Evolutionary conservation across 1,139 yeast species (phyloP), one percentile per base, ranked within the genome.

Genomic region (Lodderomyces orthopsilosis): DNA sequence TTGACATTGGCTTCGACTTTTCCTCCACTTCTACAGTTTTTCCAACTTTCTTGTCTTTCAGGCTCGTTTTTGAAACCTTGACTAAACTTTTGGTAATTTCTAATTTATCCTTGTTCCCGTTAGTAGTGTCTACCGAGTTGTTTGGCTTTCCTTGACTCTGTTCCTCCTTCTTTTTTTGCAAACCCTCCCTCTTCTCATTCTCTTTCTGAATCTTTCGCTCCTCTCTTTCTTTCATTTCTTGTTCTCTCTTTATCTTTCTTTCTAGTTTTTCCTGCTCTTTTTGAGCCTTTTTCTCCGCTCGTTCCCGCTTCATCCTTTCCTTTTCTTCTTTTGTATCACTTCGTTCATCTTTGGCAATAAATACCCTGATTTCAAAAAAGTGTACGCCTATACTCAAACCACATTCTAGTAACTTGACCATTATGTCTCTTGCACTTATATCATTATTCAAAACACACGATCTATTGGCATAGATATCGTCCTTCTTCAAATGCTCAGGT

Each of bases 331-430:
- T 44, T 8, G 42, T 38, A 28, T 46, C 75, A 0, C 74, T 63
- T 26, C 79, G 51, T 17, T 83, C 95, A 54, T 89, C 95, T 54
- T 88, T 87, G 41, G 90, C 80, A 21, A 90, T 83, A 61, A 87
- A 93, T 37, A 93, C 62, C 48, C 95, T 70, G 6, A 85, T 76
- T 36, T 84, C 90, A 60, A 88, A 87, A 0, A 69, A 65, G 63
- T 93, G 98, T 0, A 96, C 96, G 0, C 97, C 98, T 32, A 86
- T 71, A 5, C 74, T 70, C 66, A 90, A 63, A 1, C 71, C 66
- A 45, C 91, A 81, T 53, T 91, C 97, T 54, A 94, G 81, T 46
- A 93, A 66, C 58, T 89, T 89, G 46, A 89, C 86, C 96, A 91
- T 90, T 42, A 83, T 83, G 52, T 93, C 98, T 52, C 95, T 71